Conservation (phyloP, 306 rosid genomes). For the Sicyos edulis region DNA sequence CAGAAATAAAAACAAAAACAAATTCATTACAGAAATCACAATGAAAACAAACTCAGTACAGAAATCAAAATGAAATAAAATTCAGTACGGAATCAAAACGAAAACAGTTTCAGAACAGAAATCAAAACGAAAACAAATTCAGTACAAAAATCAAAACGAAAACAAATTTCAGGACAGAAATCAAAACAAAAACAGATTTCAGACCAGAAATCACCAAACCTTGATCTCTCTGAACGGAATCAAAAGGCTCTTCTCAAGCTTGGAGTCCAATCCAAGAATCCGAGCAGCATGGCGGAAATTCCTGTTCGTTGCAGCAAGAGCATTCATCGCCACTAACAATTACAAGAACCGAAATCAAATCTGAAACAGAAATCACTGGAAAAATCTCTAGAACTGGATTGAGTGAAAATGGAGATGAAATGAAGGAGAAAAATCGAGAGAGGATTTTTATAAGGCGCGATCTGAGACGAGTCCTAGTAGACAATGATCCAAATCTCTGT, state of each 20-base stretch:
- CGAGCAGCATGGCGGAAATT: constrained; percentile 49
- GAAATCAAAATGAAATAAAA: no score
- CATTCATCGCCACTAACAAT: constrained; percentile 36
- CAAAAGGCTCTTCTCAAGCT: constrained; percentile 50
- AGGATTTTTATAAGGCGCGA: constrained; percentile 15
- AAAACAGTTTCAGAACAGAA: no score
- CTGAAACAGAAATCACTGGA: not conserved
- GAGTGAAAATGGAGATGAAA: not conserved
- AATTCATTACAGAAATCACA: not conserved
- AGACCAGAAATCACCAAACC: constrained; percentile 22
- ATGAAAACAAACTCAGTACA: no score
- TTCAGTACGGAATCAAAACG: no score
- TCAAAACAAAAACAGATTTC: not conserved
- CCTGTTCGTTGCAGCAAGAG: constrained; percentile 58
- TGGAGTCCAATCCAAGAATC: constrained; percentile 57
- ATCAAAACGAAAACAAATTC: no score
- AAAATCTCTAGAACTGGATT: not conserved
- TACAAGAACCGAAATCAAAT: not conserved
- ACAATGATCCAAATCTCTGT: not conserved
- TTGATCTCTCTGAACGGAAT: constrained; percentile 66
- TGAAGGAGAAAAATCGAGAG: not conserved
- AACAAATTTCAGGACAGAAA: not conserved
- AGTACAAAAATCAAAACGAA: no score
- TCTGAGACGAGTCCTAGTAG: not conserved
- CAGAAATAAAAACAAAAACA: no score